Percentiles rank a stretch among this genome's conserved stretches.
Evolutionary conservation across 768 basidiomycete genomes (phyloP).

Genomic region (Xerocomus brunneocitrinus): DNA sequence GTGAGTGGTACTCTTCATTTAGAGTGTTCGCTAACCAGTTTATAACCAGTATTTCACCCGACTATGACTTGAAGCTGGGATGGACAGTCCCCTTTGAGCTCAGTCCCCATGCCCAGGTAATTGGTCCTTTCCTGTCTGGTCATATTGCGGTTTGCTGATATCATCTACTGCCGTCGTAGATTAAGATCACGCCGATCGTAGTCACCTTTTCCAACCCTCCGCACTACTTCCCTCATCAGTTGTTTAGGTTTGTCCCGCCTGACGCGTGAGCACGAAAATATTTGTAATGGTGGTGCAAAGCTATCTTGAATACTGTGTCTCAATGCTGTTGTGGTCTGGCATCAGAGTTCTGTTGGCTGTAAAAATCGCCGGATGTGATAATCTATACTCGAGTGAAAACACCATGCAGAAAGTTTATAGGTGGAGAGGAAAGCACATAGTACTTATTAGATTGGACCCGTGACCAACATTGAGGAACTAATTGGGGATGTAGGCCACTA

Average conservation of each 20-base stretch:
- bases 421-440: no score
- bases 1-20: background rate
- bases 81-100: background rate
- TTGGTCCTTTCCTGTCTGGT: background rate
- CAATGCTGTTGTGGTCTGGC: no score
- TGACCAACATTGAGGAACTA: no score
- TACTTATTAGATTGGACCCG: no score
- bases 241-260: background rate
- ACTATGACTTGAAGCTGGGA: background rate
- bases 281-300: background rate
- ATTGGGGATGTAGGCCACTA: no score
- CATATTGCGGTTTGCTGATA: background rate
- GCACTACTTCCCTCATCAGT: background rate
- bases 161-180: background rate
- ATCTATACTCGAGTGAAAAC: no score
- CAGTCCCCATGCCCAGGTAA: background rate
- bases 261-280: no score
- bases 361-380: no score
- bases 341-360: no score
- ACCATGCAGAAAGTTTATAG: no score
- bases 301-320: background rate
- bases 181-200: background rate
- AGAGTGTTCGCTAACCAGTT: background rate
- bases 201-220: background rate
- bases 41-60: background rate